These are phyloP conservation scores for Ustilago esculenta DNA, from an alignment of 1,284 basidiomycete genomes.

Conservation along the genomic window DNA sequence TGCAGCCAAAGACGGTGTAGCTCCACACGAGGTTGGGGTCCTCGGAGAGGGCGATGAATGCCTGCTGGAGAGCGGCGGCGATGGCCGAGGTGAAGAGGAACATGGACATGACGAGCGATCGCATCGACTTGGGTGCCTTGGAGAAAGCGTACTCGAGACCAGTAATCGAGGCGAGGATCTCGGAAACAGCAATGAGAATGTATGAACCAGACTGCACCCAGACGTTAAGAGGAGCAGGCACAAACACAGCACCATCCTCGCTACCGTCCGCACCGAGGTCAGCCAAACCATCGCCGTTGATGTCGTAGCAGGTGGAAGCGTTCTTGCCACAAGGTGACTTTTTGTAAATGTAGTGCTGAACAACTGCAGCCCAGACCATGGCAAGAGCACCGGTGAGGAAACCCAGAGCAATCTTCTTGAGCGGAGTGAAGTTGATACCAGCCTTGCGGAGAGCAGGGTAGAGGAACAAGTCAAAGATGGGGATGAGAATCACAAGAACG, in stretches of 20 bases:
- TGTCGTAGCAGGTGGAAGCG: conserved; percentile 65
- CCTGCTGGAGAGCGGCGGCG: conserved; percentile 70
- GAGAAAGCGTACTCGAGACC: conserved; percentile 85
- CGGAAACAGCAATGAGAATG: conserved; percentile 69
- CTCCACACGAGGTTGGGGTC: conserved; percentile 72
- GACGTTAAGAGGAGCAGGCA: conserved; percentile 62
- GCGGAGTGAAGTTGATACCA: conserved; percentile 74
- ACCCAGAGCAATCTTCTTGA: conserved; percentile 76
- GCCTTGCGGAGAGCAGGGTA: conserved; percentile 78
- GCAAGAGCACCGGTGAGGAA: conserved; percentile 72
- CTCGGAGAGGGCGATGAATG: conserved; percentile 71
- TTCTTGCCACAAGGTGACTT: conserved; percentile 71
- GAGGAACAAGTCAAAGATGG: conserved; percentile 70
- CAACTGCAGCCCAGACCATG: conserved; percentile 75
- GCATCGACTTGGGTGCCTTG: conserved; percentile 70
- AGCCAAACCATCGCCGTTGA: conserved; percentile 41
- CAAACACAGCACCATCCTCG: conserved; percentile 13
- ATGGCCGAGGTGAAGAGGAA: conserved; percentile 78
- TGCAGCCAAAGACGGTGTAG: conserved; percentile 71
- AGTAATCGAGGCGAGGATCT: conserved; percentile 85
- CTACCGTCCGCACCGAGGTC: conserved; percentile 31
- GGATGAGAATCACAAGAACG: conserved; percentile 69
- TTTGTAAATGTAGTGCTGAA: conserved; percentile 71
- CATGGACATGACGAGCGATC: conserved; percentile 66
- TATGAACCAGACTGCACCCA: conserved; percentile 70